Conservation (phyloP, 441 rosid genomes). For the Rhodomyrtus psidioides region DNA sequence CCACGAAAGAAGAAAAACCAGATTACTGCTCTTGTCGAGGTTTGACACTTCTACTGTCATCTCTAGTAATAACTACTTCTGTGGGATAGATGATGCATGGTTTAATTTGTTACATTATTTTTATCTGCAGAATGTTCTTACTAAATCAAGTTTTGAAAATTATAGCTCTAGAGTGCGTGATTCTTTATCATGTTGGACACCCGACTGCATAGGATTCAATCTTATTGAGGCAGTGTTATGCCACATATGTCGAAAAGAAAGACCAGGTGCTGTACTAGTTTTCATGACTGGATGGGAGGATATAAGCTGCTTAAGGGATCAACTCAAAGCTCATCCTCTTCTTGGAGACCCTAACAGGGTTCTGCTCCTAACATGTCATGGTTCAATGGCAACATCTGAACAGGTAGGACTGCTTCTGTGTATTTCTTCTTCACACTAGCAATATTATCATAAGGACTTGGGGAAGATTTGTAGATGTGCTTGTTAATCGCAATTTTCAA, state of each 20-base stretch:
- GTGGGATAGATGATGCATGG: neutral
- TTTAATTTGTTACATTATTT: constrained; percentile 1
- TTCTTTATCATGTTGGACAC: constrained; percentile 85
- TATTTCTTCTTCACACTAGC: neutral
- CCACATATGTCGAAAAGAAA: constrained; percentile 95
- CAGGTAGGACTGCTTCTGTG: constrained; percentile 40
- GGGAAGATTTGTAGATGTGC: neutral
- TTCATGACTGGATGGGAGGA: constrained; percentile 99
- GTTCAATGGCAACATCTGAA: constrained; percentile 98
- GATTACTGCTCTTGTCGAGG: constrained; percentile 96
- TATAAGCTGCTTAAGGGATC: constrained; percentile 87
- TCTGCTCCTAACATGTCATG: constrained; percentile 82
- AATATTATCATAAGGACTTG: neutral
- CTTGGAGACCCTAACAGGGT: constrained; percentile 97
- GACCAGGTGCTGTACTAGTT: constrained; percentile 89
- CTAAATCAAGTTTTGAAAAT: constrained; percentile 74
- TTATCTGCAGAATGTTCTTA: constrained; percentile 72
- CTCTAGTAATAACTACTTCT: neutral
- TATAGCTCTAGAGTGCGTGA: constrained; percentile 86
- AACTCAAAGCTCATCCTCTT: constrained; percentile 96
- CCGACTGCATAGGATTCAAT: constrained; percentile 95
- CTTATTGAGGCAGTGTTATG: constrained; percentile 94
- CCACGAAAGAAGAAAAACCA: constrained; percentile 94
- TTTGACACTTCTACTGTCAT: constrained; percentile 14
- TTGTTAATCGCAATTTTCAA: neutral